Base-by-base conservation (phyloP, 2,329 filamentous ascomycete genomes). In the Calonectria multiphialidica region DNA sequence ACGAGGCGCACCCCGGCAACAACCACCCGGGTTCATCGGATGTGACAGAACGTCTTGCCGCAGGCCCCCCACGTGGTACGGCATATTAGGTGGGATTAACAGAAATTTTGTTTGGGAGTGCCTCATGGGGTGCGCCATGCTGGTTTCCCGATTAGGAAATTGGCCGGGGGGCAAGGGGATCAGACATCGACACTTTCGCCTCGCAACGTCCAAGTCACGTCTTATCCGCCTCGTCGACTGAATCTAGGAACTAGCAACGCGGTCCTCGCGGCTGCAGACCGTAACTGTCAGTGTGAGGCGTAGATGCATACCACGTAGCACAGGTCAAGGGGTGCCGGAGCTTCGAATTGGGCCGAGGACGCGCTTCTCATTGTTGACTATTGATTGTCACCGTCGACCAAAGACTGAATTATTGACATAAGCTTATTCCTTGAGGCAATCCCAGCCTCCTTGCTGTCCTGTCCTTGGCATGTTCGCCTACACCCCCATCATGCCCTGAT, bases 401-500 rank as follows among this genome's bases (percentile, higher is more conserved):
- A 37, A 3, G 7, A 12, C 10, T 15, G 12, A 37, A 37, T 37
- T 37, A 37, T 13, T 25, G 49, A 47, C 66, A 42, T 45, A 21
- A 33, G 62, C 42, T 63, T 66, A 28, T 66, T 68, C 61, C 57
- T 57, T 53, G 66, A 40, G n/a, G 62, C 12, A 9, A 66, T 35
- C 35, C 53, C 21, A 61, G 50, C 49, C 66, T 40, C 76, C 62
- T 9, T 7, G 4, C 28, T 8, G 8, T 30, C 28, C 28, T 72
- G 50, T 18, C 55, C 64, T 64, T 63, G 68, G 64, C 53, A 28
- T 55, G 44, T 63, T 77, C 55, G 62, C 61, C 53, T 68, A 66
- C 25, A 21, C 21, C 12, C 42, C 44, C 25, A 55, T 69, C 69
- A 68, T 66, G 55, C 53, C 65, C 49, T 47, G 47, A 63, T 68